Evolutionary conservation across 2,329 filamentous ascomycete genomes (phyloP).

Genomic region (Aspergillus sp.): DNA sequence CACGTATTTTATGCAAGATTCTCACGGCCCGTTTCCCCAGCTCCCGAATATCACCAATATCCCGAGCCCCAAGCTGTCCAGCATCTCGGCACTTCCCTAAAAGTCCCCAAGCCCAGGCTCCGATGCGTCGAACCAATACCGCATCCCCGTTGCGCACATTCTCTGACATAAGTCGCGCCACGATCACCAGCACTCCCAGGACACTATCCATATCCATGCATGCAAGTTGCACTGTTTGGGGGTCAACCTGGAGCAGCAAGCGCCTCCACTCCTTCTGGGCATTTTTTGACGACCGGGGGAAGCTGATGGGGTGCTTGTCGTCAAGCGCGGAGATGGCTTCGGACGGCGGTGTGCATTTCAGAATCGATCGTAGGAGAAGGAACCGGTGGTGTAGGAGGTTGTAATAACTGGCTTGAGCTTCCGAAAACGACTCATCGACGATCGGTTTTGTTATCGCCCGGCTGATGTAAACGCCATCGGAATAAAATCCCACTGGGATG

Average conservation of each 20-base stretch:
- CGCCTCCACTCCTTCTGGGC: constrained; percentile 58
- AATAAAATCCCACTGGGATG: constrained; percentile 65
- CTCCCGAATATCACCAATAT: constrained; percentile 74
- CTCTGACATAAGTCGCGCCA: constrained; percentile 59
- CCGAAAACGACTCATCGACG: constrained; percentile 32
- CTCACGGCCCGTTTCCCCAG: constrained; percentile 72
- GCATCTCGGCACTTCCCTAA: constrained; percentile 72
- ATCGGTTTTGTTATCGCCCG: constrained; percentile 17
- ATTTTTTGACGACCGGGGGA: constrained; percentile 54
- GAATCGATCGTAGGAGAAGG: constrained; percentile 58
- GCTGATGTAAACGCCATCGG: constrained; percentile 77
- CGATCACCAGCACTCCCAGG: constrained; percentile 62
- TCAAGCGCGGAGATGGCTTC: constrained; percentile 55
- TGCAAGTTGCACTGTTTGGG: constrained; percentile 51
- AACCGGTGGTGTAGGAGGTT: constrained; percentile 66
- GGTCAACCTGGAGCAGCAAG: constrained; percentile 41
- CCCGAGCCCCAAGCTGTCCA: constrained; percentile 72
- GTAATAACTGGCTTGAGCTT: constrained; percentile 67
- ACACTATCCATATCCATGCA: constrained; percentile 62
- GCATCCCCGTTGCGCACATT: constrained; percentile 62
- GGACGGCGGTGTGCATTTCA: constrained; percentile 58
- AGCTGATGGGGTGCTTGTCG: constrained; percentile 52
- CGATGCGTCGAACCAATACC: constrained; percentile 64
- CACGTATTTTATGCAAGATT: constrained; percentile 46
- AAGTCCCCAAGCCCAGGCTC: constrained; percentile 82